Base-by-base conservation (phyloP, 1,284 basidiomycete species). In the Erythrobasidium hasegawianum region DNA sequence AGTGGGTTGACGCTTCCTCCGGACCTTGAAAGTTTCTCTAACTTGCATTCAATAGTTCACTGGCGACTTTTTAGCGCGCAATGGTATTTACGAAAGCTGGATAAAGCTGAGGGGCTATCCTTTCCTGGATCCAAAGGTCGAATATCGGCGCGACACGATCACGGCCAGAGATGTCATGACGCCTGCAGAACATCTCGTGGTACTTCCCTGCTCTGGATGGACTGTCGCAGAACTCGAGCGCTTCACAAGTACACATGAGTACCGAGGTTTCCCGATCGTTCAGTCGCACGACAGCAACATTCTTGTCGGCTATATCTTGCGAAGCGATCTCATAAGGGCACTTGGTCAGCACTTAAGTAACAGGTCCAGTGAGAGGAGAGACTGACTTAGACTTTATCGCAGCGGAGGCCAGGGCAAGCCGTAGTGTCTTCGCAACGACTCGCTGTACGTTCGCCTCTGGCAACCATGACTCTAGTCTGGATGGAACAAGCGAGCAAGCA, bases 281-380 rank as follows among this genome's bases (percentile, higher is more conserved):
- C 75, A 76, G 38, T 78, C 45, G 2, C 56, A 78, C 81, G 70
- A 77, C 71, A 59, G 70, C n/a, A 75, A 83, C 71, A 82, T 88
- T 38, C 83, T 96, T 81, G 82, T 92, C 10, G 95, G 95, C 1
- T 94, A 93, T 76, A 87, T 97, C 68, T 90, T 91, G 0, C 85
- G 87, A 18, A 90, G 86, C 73, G 94, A 97, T 77, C 82, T 97
- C 24, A 89, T 94, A 72, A 89, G 95, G 76, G 92, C 90, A 2
- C 79, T 96, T 14, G 84, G 91, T 92, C 75, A 71, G 86, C 53
- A 9, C 24, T 47, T 8, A 18, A 7, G 5, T 47, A 8, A 4
- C n/a, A 47, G 22, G 45, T 5, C 45, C 8, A 4, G n/a, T 14
- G 16, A 5, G 45, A 5, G n/a, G n/a, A 47, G 22, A 47, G 50